These are phyloP conservation scores for Aspergillus avenaceus DNA, from an alignment of 495 filamentous ascomycete genomes.

Conservation along the genomic window DNA sequence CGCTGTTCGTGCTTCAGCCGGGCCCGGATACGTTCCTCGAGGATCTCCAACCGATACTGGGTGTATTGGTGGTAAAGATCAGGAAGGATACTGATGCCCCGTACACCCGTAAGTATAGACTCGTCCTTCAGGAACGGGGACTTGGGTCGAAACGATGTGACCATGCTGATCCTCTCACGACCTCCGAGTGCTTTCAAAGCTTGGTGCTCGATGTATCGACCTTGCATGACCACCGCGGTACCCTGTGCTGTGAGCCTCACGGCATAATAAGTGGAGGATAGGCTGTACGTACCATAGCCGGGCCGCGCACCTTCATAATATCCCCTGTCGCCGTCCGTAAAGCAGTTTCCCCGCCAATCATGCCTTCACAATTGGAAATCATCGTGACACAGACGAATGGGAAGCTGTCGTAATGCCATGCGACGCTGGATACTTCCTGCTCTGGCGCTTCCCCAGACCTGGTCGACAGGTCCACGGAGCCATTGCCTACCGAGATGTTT, in stretches of 20 bases:
- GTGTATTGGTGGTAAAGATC: constrained; percentile 66
- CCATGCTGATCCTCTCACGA: constrained; percentile 67
- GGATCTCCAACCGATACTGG: constrained; percentile 65
- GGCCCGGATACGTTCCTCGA: constrained; percentile 49
- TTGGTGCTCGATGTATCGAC: constrained; percentile 67
- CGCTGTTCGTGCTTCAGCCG: constrained; percentile 20
- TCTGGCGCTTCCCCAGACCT: constrained; percentile 20
- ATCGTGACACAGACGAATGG: constrained; percentile 77
- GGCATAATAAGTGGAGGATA: too few relatives aligned
- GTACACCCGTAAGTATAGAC: constrained; percentile 57
- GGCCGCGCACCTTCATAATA: constrained; percentile 64
- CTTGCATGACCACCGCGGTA: constrained; percentile 64
- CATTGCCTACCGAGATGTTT: constrained; percentile 59
- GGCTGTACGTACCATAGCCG: constrained; percentile 59
- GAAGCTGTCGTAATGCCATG: constrained; percentile 71
- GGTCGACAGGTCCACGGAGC: constrained; percentile 39
- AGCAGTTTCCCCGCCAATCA: constrained; percentile 72
- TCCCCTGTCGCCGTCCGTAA: constrained; percentile 55
- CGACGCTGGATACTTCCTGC: constrained; percentile 52
- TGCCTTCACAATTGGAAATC: constrained; percentile 65
- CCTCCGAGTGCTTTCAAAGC: constrained; percentile 59
- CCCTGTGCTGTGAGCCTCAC: constrained; percentile 48
- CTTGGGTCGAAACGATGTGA: constrained; percentile 64
- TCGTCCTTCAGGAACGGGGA: constrained; percentile 56
- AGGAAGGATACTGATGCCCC: constrained; percentile 56